phyloP scores from a whole-genome alignment of 352 stramenopile species.

The Aphanomyces euteiches region DNA sequence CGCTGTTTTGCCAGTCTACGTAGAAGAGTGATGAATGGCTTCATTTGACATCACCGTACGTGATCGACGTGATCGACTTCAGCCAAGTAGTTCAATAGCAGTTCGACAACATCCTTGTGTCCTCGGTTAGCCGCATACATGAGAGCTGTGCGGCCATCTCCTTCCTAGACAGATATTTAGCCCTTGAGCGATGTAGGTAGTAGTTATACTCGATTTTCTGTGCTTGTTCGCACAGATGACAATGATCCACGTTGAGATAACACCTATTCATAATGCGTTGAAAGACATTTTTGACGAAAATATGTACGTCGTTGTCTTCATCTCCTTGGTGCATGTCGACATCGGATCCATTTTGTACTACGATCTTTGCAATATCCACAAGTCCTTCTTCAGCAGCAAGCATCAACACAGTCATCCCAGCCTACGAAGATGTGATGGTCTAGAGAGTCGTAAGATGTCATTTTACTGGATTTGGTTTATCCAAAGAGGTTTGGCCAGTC shows the following conservation, averaged over 20 bases:
- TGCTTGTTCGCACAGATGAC: not conserved
- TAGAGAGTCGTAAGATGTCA: not conserved
- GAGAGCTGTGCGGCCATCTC: slow-evolving; percentile 22
- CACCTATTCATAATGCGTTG: not conserved
- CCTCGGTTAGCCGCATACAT: slow-evolving; percentile 18
- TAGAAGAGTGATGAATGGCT: not conserved
- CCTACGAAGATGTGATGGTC: not conserved
- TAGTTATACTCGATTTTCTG: not conserved
- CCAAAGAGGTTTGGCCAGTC: not conserved
- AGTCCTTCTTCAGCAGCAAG: slow-evolving; percentile 18
- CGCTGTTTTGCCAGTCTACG: slow-evolving; percentile 13
- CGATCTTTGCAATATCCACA: not conserved
- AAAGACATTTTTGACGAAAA: not conserved
- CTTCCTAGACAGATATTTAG: not conserved
- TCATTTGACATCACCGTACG: not conserved
- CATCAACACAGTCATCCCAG: slow-evolving; percentile 25
- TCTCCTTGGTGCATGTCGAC: slow-evolving; percentile 24
- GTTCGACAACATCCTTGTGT: slow-evolving; percentile 8
- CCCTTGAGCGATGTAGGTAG: not conserved
- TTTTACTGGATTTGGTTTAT: slow-evolving; percentile 4
- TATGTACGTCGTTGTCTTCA: slow-evolving; percentile 3
- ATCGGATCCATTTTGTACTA: slow-evolving; percentile 20
- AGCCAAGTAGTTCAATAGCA: slow-evolving; percentile 10
- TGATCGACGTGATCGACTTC: slow-evolving; percentile 6
- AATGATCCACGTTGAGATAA: slow-evolving; percentile 1